A percentile compares a stretch with the other conserved stretches of the same genome.
Evolutionary conservation across 352 stramenopile species (phyloP).

Genomic region (Phytophthora rubi): DNA sequence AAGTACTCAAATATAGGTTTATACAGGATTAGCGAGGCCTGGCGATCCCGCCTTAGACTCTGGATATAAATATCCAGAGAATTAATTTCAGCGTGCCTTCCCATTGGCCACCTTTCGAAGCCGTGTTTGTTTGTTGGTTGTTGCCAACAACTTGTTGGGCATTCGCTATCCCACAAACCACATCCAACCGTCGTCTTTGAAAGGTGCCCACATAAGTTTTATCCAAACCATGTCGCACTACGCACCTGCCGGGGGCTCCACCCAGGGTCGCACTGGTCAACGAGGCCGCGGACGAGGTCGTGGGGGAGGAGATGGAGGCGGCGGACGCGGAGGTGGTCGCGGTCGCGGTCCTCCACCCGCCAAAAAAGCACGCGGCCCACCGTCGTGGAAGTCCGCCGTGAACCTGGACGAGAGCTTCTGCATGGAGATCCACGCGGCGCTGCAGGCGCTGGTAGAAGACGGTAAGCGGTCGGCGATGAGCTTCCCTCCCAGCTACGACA

Average conservation of each 20-base stretch:
- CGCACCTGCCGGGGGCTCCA: conserved; percentile 6
- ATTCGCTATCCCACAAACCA: no score
- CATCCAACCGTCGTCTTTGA: no score
- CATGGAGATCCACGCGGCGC: conserved; percentile 64
- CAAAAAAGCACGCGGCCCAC: not conserved
- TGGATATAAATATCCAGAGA: no score
- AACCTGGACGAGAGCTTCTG: conserved; percentile 75
- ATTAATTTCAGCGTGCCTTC: no score
- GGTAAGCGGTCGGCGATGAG: conserved; percentile 61
- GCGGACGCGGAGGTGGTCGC: not conserved
- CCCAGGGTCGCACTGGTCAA: conserved; percentile 11
- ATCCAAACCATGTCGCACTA: conserved; percentile 18
- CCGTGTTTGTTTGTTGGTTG: no score
- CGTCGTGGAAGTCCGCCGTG: conserved; percentile 37
- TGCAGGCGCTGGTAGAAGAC: conserved; percentile 76
- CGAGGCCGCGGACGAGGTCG: conserved; percentile 24
- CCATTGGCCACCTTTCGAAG: no score
- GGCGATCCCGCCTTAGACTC: no score
- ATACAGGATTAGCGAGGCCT: no score
- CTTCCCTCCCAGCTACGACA: conserved; percentile 73
- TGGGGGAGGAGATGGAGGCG: not conserved
- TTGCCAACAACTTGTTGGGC: no score
- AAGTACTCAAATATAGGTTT: no score
- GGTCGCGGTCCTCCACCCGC: conserved; percentile 19
- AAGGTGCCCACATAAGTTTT: no score